A percentile compares a stretch with the other conserved stretches of the same genome.
Evolutionary conservation across 139 green algal species (phyloP).

Genomic region (Pseudopediastrum boryanum): DNA sequence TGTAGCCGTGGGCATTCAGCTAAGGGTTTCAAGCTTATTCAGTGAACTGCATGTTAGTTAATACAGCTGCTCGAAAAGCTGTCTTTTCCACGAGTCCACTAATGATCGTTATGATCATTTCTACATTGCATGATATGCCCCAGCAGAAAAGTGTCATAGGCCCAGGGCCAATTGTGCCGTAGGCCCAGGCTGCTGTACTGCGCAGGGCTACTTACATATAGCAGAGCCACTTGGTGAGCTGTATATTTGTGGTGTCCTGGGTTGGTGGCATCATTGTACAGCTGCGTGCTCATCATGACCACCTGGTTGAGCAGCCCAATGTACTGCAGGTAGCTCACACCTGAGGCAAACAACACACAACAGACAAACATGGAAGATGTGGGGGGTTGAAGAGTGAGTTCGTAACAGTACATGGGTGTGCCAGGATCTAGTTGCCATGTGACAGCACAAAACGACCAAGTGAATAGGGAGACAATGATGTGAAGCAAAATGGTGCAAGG

Average conservation of each 20-base stretch:
- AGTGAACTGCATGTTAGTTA: too few species aligned
- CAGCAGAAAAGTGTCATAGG: neutral
- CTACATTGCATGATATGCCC: neutral
- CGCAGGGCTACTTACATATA: slow-evolving; percentile 58
- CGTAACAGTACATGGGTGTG: too few species aligned
- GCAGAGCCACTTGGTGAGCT: slow-evolving; percentile 66
- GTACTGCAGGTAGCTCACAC: slow-evolving; percentile 56
- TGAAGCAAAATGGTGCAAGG: neutral
- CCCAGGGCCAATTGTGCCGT: neutral
- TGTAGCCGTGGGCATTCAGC: too few species aligned
- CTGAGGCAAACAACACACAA: slow-evolving; percentile 24
- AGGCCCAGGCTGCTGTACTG: too few species aligned
- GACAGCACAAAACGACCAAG: neutral
- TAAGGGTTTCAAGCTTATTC: too few species aligned
- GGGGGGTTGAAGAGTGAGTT: neutral
- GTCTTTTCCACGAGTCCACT: neutral
- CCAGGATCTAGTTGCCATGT: too few species aligned
- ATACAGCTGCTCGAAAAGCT: neutral
- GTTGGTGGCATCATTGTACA: slow-evolving; percentile 66
- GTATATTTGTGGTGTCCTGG: slow-evolving; percentile 69
- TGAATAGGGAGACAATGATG: neutral
- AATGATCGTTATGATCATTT: neutral
- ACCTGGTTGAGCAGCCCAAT: slow-evolving; percentile 61
- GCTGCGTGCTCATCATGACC: slow-evolving; percentile 70
- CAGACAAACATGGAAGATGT: neutral